phyloP scores from a whole-genome alignment of 805 yeast species.

The Tetrapisispora iriomotensis region DNA sequence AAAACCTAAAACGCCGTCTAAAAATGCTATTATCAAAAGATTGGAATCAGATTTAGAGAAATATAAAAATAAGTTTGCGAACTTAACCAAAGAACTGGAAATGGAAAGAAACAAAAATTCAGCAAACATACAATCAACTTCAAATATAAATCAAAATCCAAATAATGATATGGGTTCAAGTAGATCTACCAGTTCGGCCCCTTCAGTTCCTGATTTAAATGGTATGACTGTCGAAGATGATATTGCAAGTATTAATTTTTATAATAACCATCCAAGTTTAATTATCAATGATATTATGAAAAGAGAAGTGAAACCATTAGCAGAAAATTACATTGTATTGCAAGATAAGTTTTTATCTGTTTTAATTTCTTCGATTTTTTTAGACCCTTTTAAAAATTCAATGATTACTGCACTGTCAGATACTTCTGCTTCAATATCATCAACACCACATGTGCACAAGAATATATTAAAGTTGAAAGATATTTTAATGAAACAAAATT shows the following conservation, averaged over 20 bases:
- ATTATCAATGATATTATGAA: constrained; percentile 24
- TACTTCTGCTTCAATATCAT: constrained; percentile 11
- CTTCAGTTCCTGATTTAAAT: too few species aligned
- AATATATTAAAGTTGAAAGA: constrained; percentile 16
- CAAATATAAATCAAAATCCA: not conserved
- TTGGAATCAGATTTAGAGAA: constrained; percentile 25
- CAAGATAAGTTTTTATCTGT: constrained; percentile 25
- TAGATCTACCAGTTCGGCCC: too few species aligned
- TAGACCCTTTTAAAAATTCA: constrained; percentile 21
- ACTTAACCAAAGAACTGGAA: constrained; percentile 6
- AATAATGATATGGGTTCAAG: not conserved
- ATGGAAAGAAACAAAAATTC: constrained; percentile 4
- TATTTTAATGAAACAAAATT: constrained; percentile 17
- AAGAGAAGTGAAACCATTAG: constrained; percentile 27
- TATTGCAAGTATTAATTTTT: constrained; percentile 11
- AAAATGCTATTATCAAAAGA: constrained; percentile 25
- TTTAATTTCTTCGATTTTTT: constrained; percentile 22
- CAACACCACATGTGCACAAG: constrained; percentile 4
- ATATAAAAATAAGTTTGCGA: constrained; percentile 24
- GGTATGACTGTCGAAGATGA: not conserved
- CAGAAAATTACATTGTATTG: constrained; percentile 25
- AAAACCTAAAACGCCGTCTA: constrained; percentile 26
- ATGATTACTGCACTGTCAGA: constrained; percentile 24
- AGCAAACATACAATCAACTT: not conserved
- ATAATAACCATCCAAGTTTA: constrained; percentile 21